Evolutionary conservation across 139 green algal species (phyloP).

Genomic region (Chlamydomonas sp.): DNA sequence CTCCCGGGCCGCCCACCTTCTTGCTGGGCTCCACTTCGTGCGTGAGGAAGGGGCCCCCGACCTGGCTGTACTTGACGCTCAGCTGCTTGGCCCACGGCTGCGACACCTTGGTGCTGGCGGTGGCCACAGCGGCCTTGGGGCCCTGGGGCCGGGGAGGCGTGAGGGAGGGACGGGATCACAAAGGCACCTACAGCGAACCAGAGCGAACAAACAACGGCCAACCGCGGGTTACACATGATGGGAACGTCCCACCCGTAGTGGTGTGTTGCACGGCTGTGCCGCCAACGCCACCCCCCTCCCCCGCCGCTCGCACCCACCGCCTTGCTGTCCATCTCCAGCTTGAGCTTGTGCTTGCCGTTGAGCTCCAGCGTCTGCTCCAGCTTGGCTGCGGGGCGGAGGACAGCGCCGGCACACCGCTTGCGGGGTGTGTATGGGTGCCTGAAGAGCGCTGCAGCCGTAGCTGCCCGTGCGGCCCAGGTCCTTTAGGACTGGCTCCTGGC

Average conservation of each 20-base stretch:
- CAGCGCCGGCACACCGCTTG: too few species aligned
- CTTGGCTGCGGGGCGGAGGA: slow-evolving; percentile 14
- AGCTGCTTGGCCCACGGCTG: slow-evolving; percentile 27
- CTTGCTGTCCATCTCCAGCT: slow-evolving; percentile 25
- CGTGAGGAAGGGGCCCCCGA: neutral
- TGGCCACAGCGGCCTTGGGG: neutral
- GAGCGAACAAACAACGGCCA: too few species aligned
- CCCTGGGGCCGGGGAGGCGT: neutral
- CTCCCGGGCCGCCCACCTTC: slow-evolving; percentile 2
- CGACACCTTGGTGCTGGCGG: neutral
- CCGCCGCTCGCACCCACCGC: neutral
- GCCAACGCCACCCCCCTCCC: too few species aligned
- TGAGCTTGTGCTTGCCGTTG: slow-evolving; percentile 35
- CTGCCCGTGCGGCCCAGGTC: too few species aligned
- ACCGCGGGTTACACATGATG: too few species aligned
- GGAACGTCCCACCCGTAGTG: too few species aligned
- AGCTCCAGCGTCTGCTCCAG: slow-evolving; percentile 22
- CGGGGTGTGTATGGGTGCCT: too few species aligned
- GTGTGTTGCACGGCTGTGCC: too few species aligned
- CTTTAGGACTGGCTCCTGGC: too few species aligned
- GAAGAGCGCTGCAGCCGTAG: too few species aligned
- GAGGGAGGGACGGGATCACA: neutral
- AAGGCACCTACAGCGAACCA: too few species aligned
- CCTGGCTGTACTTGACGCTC: slow-evolving; percentile 14
- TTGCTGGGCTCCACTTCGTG: slow-evolving; percentile 37